Evolutionary conservation across 768 basidiomycete species (phyloP), one percentile per base, ranked within the genome.

Genomic region (Tylopilus subfusipes): DNA sequence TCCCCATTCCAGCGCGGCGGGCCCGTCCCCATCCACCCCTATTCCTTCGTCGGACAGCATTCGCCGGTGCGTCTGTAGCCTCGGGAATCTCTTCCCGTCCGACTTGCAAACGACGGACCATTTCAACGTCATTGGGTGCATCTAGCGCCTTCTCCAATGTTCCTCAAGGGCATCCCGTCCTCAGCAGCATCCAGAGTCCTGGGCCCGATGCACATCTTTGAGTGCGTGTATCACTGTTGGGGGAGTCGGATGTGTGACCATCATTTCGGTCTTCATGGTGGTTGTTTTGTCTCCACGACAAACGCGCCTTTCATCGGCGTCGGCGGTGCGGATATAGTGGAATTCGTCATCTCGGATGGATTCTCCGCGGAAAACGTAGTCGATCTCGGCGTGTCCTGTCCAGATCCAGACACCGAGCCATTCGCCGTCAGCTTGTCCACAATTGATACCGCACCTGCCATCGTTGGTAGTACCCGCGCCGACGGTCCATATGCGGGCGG

Each of bases 61-160:
- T 22, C 65, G 54, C n/a, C 59, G 52, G 22, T 68, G 57, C 9
- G 63, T 68, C 58, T 13, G 54, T 43, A n/a, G 64, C 65, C 40
- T 66, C 65, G 3, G 63, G 59, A 36, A 66, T 61, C 42, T 67
- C 66, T 27, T 47, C 62, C 22, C 54, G 49, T 1, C 46, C 54
- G 1, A 67, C 64, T 40, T 67, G 65, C 54, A 67, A 53, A 40
- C 58, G 44, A 34, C 58, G 61, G 22, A 68, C 49, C 56, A 66
- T 52, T 29, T 57, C 65, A 24, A 58, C 53, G 38, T 67, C 65
- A 43, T 48, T 63, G 8, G 40, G 38, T 1, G 53, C 48, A 13
- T 50, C n/a, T 42, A 66, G 31, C 2, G 60, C 65, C 7, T 57
- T 56, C 13, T 12, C 50, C 40, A 66, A 44, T 18, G 54, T 48